phyloP scores from a whole-genome alignment of 2,329 filamentous ascomycete genomes.

The Lasiodiplodia citricola region DNA sequence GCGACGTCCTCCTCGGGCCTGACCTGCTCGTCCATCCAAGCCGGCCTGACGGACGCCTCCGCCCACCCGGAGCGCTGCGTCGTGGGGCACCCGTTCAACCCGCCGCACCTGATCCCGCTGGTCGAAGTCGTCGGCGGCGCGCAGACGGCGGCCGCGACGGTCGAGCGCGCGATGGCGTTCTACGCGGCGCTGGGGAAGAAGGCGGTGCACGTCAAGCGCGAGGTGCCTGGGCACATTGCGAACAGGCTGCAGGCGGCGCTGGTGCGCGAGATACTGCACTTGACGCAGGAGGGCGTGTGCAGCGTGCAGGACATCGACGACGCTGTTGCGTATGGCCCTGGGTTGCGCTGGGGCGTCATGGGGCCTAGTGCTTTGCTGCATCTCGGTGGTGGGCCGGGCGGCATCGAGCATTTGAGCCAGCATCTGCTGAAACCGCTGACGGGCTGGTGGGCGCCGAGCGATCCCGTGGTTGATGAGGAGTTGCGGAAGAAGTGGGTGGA shows the following conservation, averaged over 20 bases:
- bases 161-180: slow-evolving; percentile 43
- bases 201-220: slow-evolving; percentile 48
- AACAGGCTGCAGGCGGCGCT: slow-evolving; percentile 50
- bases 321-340: slow-evolving; percentile 31
- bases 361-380: slow-evolving; percentile 30
- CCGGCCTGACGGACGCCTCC: slow-evolving; percentile 30
- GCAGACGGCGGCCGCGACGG: slow-evolving; percentile 35
- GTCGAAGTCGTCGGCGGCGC: slow-evolving; percentile 52
- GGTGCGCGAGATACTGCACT: slow-evolving; percentile 30
- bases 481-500: slow-evolving; percentile 32
- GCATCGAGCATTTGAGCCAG: slow-evolving; percentile 31
- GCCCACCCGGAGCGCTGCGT: slow-evolving; percentile 43
- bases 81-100: slow-evolving; percentile 57
- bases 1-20: slow-evolving; percentile 49
- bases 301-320: slow-evolving; percentile 31
- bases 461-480: slow-evolving; percentile 30
- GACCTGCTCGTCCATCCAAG: slow-evolving; percentile 40
- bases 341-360: slow-evolving; percentile 33
- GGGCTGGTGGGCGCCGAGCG: slow-evolving; percentile 31
- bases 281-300: slow-evolving; percentile 30
- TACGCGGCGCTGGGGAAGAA: slow-evolving; percentile 50
- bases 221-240: slow-evolving; percentile 51
- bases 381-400: slow-evolving; percentile 31
- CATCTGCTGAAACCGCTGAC: slow-evolving; percentile 31
- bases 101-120: slow-evolving; percentile 55